phyloP scores from a whole-genome alignment of 176 grass and related monocot species.

The Phoenix dactylifera region DNA sequence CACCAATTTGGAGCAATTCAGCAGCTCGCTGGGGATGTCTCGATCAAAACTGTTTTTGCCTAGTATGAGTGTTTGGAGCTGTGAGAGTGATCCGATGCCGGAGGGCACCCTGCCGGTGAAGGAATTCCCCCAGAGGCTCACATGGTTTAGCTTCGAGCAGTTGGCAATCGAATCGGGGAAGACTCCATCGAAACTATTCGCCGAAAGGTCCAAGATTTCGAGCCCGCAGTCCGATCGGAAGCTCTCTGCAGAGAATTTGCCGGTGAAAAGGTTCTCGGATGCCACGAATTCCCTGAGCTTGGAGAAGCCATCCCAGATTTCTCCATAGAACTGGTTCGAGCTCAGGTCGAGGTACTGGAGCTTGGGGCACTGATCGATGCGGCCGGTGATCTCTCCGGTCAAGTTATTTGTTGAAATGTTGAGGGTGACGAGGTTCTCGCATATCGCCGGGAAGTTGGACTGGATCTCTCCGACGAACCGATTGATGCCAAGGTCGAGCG shows the following conservation, averaged over 20 bases:
- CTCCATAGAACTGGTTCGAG: slow-evolving; percentile 60
- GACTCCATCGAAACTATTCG: slow-evolving; percentile 33
- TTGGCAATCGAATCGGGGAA: slow-evolving; percentile 51
- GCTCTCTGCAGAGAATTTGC: slow-evolving; percentile 16
- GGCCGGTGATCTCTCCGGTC: slow-evolving; percentile 28
- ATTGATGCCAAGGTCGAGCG: slow-evolving; percentile 54
- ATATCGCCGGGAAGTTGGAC: slow-evolving; percentile 45
- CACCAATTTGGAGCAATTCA: slow-evolving; percentile 43
- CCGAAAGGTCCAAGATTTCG: slow-evolving; percentile 47
- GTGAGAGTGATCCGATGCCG: slow-evolving; percentile 43
- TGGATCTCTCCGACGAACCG: slow-evolving; percentile 40
- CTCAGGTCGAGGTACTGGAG: slow-evolving; percentile 63
- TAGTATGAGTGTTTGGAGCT: slow-evolving; percentile 37
- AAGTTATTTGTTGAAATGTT: slow-evolving; percentile 55
- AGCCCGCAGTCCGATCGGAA: slow-evolving; percentile 44
- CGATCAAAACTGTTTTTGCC: slow-evolving; percentile 49
- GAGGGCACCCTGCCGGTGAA: slow-evolving; percentile 45
- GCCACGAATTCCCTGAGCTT: slow-evolving; percentile 42
- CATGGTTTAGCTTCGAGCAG: slow-evolving; percentile 36
- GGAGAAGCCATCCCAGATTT: slow-evolving; percentile 52
- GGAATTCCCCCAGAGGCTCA: slow-evolving; percentile 54
- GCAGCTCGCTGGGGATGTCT: slow-evolving; percentile 37
- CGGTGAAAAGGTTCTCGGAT: slow-evolving; percentile 62
- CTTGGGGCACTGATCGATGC: slow-evolving; percentile 42
- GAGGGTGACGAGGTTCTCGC: slow-evolving; percentile 30